Base-by-base conservation (phyloP, 306 rosid genomes). In the Adenanthera pavonina region DNA sequence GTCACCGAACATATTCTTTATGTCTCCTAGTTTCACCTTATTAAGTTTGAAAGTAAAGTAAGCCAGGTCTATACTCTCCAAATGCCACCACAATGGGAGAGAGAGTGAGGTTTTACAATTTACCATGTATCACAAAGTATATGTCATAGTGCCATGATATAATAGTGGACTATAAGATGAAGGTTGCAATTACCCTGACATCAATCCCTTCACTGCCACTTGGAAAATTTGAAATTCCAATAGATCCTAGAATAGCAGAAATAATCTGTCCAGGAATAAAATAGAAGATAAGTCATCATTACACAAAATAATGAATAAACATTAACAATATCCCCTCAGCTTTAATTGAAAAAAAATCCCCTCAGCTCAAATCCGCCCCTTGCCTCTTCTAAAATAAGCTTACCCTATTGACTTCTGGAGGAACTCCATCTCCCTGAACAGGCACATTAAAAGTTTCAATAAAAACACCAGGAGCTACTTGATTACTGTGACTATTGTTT, bases 371-470 rank as follows among this genome's bases (percentile, higher is more conserved):
- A 69, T 47, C 8, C 77, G 35, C 78, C 59, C 75, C 67, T 75
- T 68, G 35, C 66, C 67, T 44, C 80, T 78, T 81, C 60, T 30
- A 44, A 75, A 82, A 62, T 17, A 68, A 74, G 79, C 92, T 87
- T 82, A 91, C 99, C 90, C 94, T 87, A 78, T 80, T 91, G 82
- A 94, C 86, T 78, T 96, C 97, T 20, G 96, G 93, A 46, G 89
- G 82, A 81, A 87, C 80, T 46, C 96, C 96, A 48, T 91, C 97
- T 49, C 96, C 97, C 84, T 92, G 97, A 75, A 85, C 87, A 77
- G 98, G 98, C 83, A 95, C 67, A 74, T 95, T 89, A 84, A 94
- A 90, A 61, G 97, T 92, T 89, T 94, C 99, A 87, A 96, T 87
- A 48, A 96, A 88, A 19, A 96, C 93, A 74, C 98, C 97, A 41